Base-by-base conservation (phyloP, 1,284 basidiomycete genomes). In the Cutaneotrichosporon arboriforme region DNA sequence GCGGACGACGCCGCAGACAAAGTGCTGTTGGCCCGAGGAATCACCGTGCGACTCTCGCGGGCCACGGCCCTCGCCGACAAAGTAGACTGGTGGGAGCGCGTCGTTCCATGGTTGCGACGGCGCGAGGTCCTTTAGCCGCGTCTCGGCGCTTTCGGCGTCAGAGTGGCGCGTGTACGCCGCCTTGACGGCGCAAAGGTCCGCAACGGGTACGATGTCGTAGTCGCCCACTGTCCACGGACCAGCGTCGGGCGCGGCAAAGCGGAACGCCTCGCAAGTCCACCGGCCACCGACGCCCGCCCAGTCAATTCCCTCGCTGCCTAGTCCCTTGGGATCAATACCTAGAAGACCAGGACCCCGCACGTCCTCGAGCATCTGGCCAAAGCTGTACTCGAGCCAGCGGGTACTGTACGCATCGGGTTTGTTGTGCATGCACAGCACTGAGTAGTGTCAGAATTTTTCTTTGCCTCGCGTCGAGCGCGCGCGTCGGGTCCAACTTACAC, bases 381-480 rank as follows among this genome's bases (percentile, higher is more conserved):
- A 40, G 17, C 17, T 18, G 38, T 40, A 40, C 17, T 40, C 38
- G n/a, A 40, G 38, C 38, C 38, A 40, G 38, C 38, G 38, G 17
- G 38, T 40, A 20, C 17, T 40, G 38, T 40, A 40, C 13, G 38
- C 15, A 5, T 40, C 38, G 8, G 38, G 38, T 8, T 20, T 18
- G 10, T 40, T 40, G 38, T 40, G 38, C 38, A 40, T 40, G 38
- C 38, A 40, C 38, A 40, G 38, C 38, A 40, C 38, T 40, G 38
- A 13, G n/a, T n/a, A 12, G n/a, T 17, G 38, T 40, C 20, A 40
- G n/a, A n/a, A 20, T 17, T 14, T n/a, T 37, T 17, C 36, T 37
- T 37, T 37, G 36, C 17, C 5, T 15, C 36, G 36, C 36, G 13
- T 4, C n/a, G n/a, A n/a, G n/a, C 8, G 36, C 36, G 13, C 14